Base-by-base conservation (phyloP, 148 eudicot genomes). In the Amaranthus cruentus region DNA sequence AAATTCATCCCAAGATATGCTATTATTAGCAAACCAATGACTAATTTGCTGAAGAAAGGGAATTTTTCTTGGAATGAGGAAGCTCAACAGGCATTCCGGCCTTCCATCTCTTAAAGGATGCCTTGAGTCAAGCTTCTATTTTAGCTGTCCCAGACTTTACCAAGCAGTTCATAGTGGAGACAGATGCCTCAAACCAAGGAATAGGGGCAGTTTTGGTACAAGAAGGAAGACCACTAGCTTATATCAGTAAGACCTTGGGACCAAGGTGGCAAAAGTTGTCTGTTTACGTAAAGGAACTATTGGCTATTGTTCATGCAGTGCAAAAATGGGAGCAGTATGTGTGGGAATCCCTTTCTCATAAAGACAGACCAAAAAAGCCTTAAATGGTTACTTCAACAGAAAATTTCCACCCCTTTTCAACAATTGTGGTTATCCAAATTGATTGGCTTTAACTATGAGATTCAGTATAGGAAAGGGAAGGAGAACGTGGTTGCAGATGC, bases 401-500 rank as follows among this genome's bases (percentile, higher is more conserved):
- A 51, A 53, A 18, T 68, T 7, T 51, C 71, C 8, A 68, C 58
- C 9, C 71, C 59, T 1, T 67, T 67, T 4, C 42, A 48, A 5
- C 70, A 67, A 5, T 47, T 12, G 3, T 67, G 42, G 70, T 6
- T 68, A 4, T 21, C 71, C 2, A 68, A 68, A 11, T 9, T 68
- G 11, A 52, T 68, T 0, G 58, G 59, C 6, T 68, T 18, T 28
- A 4, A 18, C 2, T 68, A 68, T 68, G 58, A 51, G 4, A 68
- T 68, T 2, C n/a, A 52, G 6, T 68, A 68, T 28, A 68, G 11
- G 4, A 21, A 51, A 14, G 57, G 58, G 1, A 52, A 18, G 7
- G 71, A 68, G 1, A 68, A 68, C 38, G 4, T 12, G 1, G 71
- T 9, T 2, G 71, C 47, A 15, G 58, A 68, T 53, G 71, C 71